Evolutionary conservation across 1,284 basidiomycete genomes (phyloP), one percentile per base, ranked within the genome.

Genomic region (Ceratobasidium sp.): DNA sequence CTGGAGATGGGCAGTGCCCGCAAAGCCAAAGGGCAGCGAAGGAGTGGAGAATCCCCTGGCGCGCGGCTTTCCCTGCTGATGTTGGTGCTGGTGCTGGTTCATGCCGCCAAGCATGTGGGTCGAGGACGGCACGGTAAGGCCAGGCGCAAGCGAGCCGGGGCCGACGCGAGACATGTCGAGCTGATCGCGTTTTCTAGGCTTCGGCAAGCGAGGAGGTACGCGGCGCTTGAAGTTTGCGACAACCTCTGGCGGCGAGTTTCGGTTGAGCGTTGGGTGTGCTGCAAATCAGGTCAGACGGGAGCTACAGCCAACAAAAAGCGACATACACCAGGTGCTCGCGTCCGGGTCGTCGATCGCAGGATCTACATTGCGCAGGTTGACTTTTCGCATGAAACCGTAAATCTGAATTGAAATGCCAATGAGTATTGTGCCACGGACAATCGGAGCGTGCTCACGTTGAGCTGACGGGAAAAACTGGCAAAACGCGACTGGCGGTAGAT

Each of bases 361-460:
- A 84, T 96, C 94, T 79, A 95, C 91, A 82, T 95, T 94, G 79
- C 93, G 90, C 76, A 95, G 86, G 84, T 94, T 94, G 79, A 95
- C 91, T 82, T 95, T 95, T 82, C 94, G 92, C 92, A 95, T 95
- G 85, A 94, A 96, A 76, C 94, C 94, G 84, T 96, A 96, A 82
- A 96, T 96, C 94, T 95, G 80, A 73, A 64, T 62, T 55, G 76
- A 69, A 70, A 72, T 74, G 76, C 79, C 77, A 73, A 71, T 64
- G 73, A 69, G 73, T 73, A 77, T 75, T 77, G 75, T 75, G 77
- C 75, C 58, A 54, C 50, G 21, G 61, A 14, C 18, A 64, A 46
- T 71, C 67, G 66, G 77, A 78, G 77, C 79, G 79, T 78, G 85
- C 90, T 78, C 79, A 95, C 94, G 83, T 96, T 96, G 79, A 96